Percentiles rank a stretch among this genome's conserved stretches.
phyloP scores from a whole-genome alignment of 2,329 filamentous ascomycete species.

The Alternaria metachromatica region DNA sequence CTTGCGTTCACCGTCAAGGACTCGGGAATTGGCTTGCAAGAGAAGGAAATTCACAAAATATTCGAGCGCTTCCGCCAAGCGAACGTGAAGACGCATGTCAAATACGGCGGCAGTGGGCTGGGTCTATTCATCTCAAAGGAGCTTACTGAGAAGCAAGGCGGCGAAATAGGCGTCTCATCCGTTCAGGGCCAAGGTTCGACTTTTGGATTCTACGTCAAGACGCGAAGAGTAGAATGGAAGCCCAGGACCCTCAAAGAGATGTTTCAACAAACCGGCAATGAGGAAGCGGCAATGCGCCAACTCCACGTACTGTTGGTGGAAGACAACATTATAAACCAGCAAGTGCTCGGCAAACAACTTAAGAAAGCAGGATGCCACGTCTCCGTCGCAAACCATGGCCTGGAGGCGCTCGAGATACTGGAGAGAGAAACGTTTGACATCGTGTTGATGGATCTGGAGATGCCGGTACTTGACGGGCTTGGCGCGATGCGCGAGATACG shows the following conservation, averaged over 20 bases:
- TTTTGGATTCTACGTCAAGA: slow-evolving; percentile 55
- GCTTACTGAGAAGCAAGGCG: slow-evolving; percentile 54
- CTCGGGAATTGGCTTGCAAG: slow-evolving; percentile 50
- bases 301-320: slow-evolving; percentile 47
- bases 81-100: slow-evolving; percentile 46
- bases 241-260: slow-evolving; percentile 11
- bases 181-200: slow-evolving; percentile 47
- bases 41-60: slow-evolving; percentile 49
- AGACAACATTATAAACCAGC: slow-evolving; percentile 50
- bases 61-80: slow-evolving; percentile 48
- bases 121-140: slow-evolving; percentile 57
- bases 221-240: slow-evolving; percentile 30
- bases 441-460: slow-evolving; percentile 60
- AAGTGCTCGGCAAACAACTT: slow-evolving; percentile 46
- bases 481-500: slow-evolving; percentile 56
- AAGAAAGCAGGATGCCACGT: slow-evolving; percentile 42
- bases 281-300: slow-evolving; percentile 4
- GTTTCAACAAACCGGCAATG: slow-evolving; percentile 5
- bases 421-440: slow-evolving; percentile 39
- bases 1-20: slow-evolving; percentile 49
- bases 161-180: slow-evolving; percentile 55
- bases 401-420: slow-evolving; percentile 44
- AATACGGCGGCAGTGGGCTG: slow-evolving; percentile 54
- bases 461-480: slow-evolving; percentile 61
- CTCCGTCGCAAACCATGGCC: slow-evolving; percentile 46